Evolutionary conservation across 805 yeast genomes (phyloP).

Genomic region (Wickerhamomyces queroliae): DNA sequence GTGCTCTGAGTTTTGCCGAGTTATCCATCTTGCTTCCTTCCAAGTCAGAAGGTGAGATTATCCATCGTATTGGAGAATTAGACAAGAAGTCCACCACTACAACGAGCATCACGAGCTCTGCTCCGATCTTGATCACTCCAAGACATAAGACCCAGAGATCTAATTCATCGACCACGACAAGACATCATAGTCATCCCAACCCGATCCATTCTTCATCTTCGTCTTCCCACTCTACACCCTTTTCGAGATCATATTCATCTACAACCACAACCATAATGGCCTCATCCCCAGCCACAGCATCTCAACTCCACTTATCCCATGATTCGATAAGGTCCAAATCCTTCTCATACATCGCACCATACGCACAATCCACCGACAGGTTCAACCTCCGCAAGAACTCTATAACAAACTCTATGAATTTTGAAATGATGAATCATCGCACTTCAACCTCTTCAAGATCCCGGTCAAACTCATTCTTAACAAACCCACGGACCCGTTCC

Average conservation of each 20-base stretch:
- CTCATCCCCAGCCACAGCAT: conserved; percentile 1
- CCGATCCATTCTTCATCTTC: background rate
- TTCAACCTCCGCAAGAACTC: conserved; percentile 11
- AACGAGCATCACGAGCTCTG: background rate
- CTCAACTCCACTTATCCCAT: background rate
- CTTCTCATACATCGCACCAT: conserved; percentile 5
- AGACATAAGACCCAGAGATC: background rate
- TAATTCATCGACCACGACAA: background rate
- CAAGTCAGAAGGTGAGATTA: conserved; percentile 70
- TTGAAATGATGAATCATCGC: background rate
- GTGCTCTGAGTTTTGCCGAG: conserved; percentile 67
- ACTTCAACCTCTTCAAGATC: conserved; percentile 1
- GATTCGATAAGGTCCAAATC: conserved; percentile 13
- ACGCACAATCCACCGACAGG: conserved; percentile 10
- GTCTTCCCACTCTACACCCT: conserved; percentile 2
- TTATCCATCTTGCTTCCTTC: conserved; percentile 66
- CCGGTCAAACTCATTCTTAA: conserved; percentile 10
- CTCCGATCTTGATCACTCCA: background rate
- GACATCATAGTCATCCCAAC: conserved; percentile 1
- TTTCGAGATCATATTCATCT: conserved; percentile 6
- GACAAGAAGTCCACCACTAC: conserved; percentile 13
- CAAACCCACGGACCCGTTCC: conserved; percentile 3
- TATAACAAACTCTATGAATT: conserved; percentile 2
- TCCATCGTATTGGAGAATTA: conserved; percentile 49
- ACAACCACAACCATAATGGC: background rate